Evolutionary conservation across 148 eudicot genomes (phyloP), one percentile per base, ranked within the genome.

Genomic region (Arctostaphylos glauca): DNA sequence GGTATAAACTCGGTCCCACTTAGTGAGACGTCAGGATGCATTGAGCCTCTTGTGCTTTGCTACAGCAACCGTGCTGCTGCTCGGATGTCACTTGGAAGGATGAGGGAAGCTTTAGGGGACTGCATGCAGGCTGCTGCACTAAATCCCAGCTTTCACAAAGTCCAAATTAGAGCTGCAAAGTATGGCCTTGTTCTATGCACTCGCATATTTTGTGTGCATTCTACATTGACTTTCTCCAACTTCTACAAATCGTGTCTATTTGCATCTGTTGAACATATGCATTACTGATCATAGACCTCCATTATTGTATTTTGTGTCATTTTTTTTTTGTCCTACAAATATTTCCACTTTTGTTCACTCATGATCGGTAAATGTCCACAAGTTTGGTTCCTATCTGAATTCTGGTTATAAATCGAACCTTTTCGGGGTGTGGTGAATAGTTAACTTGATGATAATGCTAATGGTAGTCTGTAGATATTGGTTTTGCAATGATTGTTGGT

Each of bases 61-160:
- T 96, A 96, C 87, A 94, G 95, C 89, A 96, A 96, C 78, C 99
- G 99, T 56, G 99, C 98, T 83, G 98, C 98, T 66, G 90, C 95
- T 46, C 88, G 93, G 68, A 92, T 94, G 98, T 90, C 91, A 84
- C 89, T 89, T 84, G 94, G 94, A 78, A 91, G 91, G 89, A 85
- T 96, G 85, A 89, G 99, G 82, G 99, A 94, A 90, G 98, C 95
- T 78, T 62, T 96, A 74, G 83, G 55, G 74, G 99, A 96, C 83
- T 96, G 99, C 86, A 84, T 73, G 80, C 81, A 48, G 84, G 98
- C 99, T 60, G 90, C 91, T 91, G 82, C 89, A 75, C 83, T 94
- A 68, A 95, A 94, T 84, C 92, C 98, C 38, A 78, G 83, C 83
- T 94, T 94, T 85, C 88, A 86, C 56, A 96, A 93, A 89, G 97